These are phyloP conservation scores for Meredithiella fracta DNA, from an alignment of 2,329 filamentous ascomycete species.

Conservation along the genomic window DNA sequence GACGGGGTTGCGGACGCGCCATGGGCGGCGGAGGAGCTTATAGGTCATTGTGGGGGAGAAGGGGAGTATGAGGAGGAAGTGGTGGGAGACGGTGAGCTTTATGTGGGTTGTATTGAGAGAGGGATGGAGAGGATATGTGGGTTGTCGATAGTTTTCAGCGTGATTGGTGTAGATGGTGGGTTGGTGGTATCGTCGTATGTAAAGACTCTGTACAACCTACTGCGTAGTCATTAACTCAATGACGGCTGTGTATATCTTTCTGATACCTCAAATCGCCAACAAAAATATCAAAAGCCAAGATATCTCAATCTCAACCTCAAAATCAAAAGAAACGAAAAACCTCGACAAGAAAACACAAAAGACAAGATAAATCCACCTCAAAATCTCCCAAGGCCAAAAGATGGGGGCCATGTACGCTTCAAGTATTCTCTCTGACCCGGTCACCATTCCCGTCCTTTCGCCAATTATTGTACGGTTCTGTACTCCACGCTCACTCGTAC, in stretches of 20 bases:
- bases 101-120: background rate
- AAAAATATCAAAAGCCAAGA: too few relatives aligned
- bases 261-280: too few relatives aligned
- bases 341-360: background rate
- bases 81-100: background rate
- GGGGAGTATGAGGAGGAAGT: background rate
- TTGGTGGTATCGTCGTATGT: too few relatives aligned
- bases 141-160: too few relatives aligned
- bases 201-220: too few relatives aligned
- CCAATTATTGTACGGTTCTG: background rate
- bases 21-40: constrained; percentile 41
- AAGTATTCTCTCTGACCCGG: background rate
- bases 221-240: too few relatives aligned
- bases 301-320: background rate
- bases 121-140: too few relatives aligned
- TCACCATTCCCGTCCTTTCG: background rate
- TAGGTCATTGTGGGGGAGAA: constrained; percentile 22
- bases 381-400: background rate
- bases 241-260: too few relatives aligned
- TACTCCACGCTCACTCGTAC: too few relatives aligned
- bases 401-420: constrained; percentile 11
- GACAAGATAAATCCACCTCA: background rate
- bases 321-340: background rate
- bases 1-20: constrained; percentile 41
- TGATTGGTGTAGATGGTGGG: too few relatives aligned